A percentile compares a stretch with the other conserved stretches of the same genome.
Conservation (phyloP, 768 basidiomycete species). For the Boletus rubroflammeus region DNA sequence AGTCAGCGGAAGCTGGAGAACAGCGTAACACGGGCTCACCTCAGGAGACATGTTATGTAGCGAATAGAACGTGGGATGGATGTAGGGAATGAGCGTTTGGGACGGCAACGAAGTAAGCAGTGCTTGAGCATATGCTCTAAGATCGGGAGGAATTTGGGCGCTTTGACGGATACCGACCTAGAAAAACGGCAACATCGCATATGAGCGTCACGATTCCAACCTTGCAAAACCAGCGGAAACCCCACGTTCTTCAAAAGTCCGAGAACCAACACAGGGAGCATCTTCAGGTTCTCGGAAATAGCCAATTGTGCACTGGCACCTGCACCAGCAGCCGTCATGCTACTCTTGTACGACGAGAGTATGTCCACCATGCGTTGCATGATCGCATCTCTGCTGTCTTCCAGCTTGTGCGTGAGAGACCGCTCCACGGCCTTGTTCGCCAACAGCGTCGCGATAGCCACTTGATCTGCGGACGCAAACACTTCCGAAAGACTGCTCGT, state of each 20-base stretch:
- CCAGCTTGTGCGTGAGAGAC: slow-evolving; percentile 77
- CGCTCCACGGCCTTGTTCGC: slow-evolving; percentile 94
- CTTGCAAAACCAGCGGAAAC: slow-evolving; percentile 21
- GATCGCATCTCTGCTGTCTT: slow-evolving; percentile 84
- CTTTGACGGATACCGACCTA: slow-evolving; percentile 95
- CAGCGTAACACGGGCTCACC: slow-evolving; percentile 39
- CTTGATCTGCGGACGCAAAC: slow-evolving; percentile 86
- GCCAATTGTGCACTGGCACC: slow-evolving; percentile 94
- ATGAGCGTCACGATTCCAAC: neutral
- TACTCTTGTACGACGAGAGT: slow-evolving; percentile 85
- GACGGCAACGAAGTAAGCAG: slow-evolving; percentile 88
- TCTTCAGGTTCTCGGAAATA: slow-evolving; percentile 89
- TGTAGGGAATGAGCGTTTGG: slow-evolving; percentile 87
- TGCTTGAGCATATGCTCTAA: slow-evolving; percentile 92
- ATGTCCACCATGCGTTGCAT: slow-evolving; percentile 83
- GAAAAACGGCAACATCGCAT: neutral
- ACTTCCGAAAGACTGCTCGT: slow-evolving; percentile 86
- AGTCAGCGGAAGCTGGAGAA: slow-evolving; percentile 1
- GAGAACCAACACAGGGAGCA: slow-evolving; percentile 86
- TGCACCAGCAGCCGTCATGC: slow-evolving; percentile 91
- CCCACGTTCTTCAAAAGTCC: slow-evolving; percentile 90
- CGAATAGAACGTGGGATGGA: slow-evolving; percentile 94
- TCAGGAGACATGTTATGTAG: slow-evolving; percentile 95
- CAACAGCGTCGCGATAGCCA: slow-evolving; percentile 78
- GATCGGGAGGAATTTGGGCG: slow-evolving; percentile 94